Conservation (phyloP, 2,329 filamentous ascomycete genomes). For the Fusarium cyanostomum region DNA sequence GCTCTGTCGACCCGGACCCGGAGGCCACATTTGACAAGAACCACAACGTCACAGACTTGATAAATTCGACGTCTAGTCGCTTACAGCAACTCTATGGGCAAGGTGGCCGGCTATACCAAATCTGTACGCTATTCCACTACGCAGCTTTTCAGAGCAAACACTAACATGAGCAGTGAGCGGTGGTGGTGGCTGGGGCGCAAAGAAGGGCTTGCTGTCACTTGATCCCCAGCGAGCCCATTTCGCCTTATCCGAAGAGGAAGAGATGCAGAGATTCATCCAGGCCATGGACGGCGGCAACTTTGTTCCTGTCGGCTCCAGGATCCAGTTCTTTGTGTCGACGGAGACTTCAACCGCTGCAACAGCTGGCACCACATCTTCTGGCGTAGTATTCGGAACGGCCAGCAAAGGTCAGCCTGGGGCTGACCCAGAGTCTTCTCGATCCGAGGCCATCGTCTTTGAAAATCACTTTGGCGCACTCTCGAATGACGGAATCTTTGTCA, state of each 20-base stretch:
- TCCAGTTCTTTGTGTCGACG: conserved; percentile 70
- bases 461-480: conserved; percentile 71
- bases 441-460: conserved; percentile 41
- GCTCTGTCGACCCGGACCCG: conserved; percentile 29
- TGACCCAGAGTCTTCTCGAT: not conserved
- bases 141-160: not conserved
- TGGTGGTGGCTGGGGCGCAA: conserved; percentile 85
- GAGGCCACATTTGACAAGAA: conserved; percentile 33
- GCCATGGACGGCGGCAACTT: conserved; percentile 61
- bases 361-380: conserved; percentile 11
- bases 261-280: conserved; percentile 63
- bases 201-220: conserved; percentile 80
- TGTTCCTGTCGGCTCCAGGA: conserved; percentile 68
- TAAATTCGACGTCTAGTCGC: conserved; percentile 39
- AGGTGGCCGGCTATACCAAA: conserved; percentile 57
- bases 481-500: conserved; percentile 66
- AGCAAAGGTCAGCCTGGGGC: conserved; percentile 20
- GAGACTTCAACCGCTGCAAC: conserved; percentile 41
- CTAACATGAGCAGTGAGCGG: conserved; percentile 68
- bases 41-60: conserved; percentile 33
- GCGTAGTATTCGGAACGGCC: conserved; percentile 49
- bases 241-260: conserved; percentile 57
- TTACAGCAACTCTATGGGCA: conserved; percentile 50
- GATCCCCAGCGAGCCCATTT: conserved; percentile 72
- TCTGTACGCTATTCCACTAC: conserved; percentile 41